Evolutionary conservation across 2,329 filamentous ascomycete genomes (phyloP).

Genomic region (Niveomyces coronatus): DNA sequence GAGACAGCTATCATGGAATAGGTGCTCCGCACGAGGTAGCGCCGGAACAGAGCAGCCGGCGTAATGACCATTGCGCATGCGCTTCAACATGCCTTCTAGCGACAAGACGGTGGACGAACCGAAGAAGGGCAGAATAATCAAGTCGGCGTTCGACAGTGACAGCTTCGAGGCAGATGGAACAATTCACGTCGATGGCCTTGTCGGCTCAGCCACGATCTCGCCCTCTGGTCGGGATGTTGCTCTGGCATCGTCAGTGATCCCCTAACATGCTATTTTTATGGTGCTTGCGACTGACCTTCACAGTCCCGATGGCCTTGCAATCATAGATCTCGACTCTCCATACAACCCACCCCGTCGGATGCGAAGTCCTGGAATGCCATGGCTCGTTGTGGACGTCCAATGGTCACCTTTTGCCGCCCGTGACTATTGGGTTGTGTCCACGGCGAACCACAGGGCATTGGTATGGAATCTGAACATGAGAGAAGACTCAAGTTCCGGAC

Average conservation of each 20-base stretch:
- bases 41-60: constrained; percentile 1
- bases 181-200: constrained; percentile 69
- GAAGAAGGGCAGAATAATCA: constrained; percentile 49
- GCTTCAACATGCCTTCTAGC: constrained; percentile 37
- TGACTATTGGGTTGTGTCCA: constrained; percentile 89
- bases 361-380: constrained; percentile 73
- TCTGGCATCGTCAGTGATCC: constrained; percentile 58
- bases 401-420: constrained; percentile 89
- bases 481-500: constrained; percentile 58
- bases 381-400: constrained; percentile 91
- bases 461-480: constrained; percentile 84
- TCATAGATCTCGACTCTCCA: constrained; percentile 84
- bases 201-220: constrained; percentile 87
- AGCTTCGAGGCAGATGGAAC: constrained; percentile 80
- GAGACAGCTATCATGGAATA: constrained; percentile 1
- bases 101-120: constrained; percentile 33
- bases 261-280: background rate
- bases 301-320: constrained; percentile 64
- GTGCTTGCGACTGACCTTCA: constrained; percentile 24
- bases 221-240: constrained; percentile 85
- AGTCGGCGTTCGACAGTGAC: constrained; percentile 70
- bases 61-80: constrained; percentile 1
- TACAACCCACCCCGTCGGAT: constrained; percentile 79
- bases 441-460: constrained; percentile 86
- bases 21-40: background rate